Base-by-base conservation (phyloP, 352 stramenopile species). In the Phytophthora palmivora region DNA sequence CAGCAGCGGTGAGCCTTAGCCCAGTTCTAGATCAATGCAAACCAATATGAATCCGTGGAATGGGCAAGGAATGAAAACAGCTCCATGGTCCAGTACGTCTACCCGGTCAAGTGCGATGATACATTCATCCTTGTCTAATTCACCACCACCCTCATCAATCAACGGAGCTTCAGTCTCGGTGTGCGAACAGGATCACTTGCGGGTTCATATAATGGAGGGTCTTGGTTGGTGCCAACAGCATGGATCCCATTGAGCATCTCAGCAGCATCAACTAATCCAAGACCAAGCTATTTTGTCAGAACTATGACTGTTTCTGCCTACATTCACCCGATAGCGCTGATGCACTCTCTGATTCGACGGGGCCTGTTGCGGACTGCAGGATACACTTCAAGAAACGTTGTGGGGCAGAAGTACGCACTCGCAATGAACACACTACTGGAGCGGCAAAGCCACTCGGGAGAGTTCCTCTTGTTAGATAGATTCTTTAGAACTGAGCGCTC, bases 61-160 rank as follows among this genome's bases (percentile, higher is more conserved):
- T 53, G 44, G 32, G n/a, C 22, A 45, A 58, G 38, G 22, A 32
- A 16, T 52, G 21, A 51, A 50, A 37, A 19, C 32, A 44, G 22
- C 37, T n/a, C 30, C 34, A 4, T 18, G 26, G 19, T 26, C 46
- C 16, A 38, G 24, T 16, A 10, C 24, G 3, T 28, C 24, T 6
- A 28, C 3, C 24, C 24, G 19, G 6, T 14, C 28, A 4, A 51
- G 15, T 32, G 3, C 28, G 19, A 24, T 36, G 46, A 47, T 45
- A 36, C 15, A 26, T 34, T 28, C n/a, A 30, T n/a, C 30, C 26
- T 9, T 38, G 33, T 24, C 24, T 28, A 6, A 3, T 28, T 28
- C 48, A 33, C 44, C 44, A 3, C 54, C 24, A 10, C 36, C 46
- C 15, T 42, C 44, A 38, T 24, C 24, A 28, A 28, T 28, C 3